Conservation (phyloP, 257 asterid species). For the Solanum tarapatanum region DNA sequence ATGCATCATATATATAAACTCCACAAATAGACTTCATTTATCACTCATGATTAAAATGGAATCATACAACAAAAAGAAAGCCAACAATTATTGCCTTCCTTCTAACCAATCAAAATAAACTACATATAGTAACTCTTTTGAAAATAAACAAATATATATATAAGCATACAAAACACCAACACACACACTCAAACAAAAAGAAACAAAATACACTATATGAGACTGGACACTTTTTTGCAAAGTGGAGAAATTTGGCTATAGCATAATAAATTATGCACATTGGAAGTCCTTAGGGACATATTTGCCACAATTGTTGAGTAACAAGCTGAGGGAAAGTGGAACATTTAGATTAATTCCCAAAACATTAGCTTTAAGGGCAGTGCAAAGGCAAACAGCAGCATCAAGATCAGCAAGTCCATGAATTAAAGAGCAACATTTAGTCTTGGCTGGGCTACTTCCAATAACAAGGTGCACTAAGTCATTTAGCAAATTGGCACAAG, state of each 20-base stretch:
- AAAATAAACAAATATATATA: not conserved
- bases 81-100: not conserved
- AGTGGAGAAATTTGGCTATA: not conserved
- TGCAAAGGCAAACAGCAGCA: slow-evolving; percentile 25
- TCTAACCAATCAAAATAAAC: not conserved
- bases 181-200: not conserved
- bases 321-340: slow-evolving; percentile 4
- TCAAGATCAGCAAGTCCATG: slow-evolving; percentile 9
- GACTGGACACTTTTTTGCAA: not conserved
- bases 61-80: not conserved
- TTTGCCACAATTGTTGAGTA: slow-evolving; percentile 14
- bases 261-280: not conserved
- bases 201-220: not conserved
- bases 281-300: not conserved
- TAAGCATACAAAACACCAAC: not conserved
- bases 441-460: slow-evolving; percentile 1
- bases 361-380: slow-evolving; percentile 10
- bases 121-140: not conserved
- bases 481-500: not conserved
- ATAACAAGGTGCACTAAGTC: slow-evolving; percentile 3
- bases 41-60: not conserved
- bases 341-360: slow-evolving; percentile 9
- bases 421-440: slow-evolving; percentile 9
- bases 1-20: not conserved
- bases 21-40: not conserved